A percentile compares a stretch with the other conserved stretches of the same genome.
These are phyloP conservation scores for Sonneratia alba DNA, from an alignment of 345 rosid species.

Conservation along the genomic window DNA sequence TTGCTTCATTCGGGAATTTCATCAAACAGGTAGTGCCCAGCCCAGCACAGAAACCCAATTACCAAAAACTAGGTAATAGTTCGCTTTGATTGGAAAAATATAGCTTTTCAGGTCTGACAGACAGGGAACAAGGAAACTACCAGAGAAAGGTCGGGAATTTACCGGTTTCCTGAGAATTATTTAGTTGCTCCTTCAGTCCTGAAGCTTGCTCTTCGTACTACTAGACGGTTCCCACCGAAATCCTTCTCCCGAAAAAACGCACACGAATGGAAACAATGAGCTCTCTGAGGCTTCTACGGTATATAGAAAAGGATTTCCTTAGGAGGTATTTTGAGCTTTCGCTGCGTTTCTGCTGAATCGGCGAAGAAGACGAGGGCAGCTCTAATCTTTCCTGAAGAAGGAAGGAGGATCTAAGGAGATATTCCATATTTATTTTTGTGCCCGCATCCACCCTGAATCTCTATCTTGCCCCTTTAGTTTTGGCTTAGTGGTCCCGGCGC, in stretches of 20 bases:
- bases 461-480: background rate
- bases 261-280: background rate
- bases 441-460: background rate
- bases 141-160: background rate
- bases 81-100: background rate
- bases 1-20: slow-evolving; percentile 3
- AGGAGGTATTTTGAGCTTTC: background rate
- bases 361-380: background rate
- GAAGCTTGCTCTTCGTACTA: background rate
- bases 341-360: background rate
- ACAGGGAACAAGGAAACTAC: background rate
- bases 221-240: background rate
- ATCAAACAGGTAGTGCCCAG: background rate
- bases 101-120: background rate
- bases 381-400: too few species aligned
- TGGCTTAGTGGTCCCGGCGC: background rate
- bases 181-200: background rate
- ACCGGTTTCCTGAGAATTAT: background rate
- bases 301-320: background rate
- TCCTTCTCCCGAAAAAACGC: background rate
- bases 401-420: background rate
- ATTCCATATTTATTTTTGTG: background rate
- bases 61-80: background rate
- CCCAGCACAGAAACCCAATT: background rate
- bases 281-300: background rate